These are phyloP conservation scores for Xanthoconium stramineum DNA, from an alignment of 768 basidiomycete genomes.

Conservation along the genomic window DNA sequence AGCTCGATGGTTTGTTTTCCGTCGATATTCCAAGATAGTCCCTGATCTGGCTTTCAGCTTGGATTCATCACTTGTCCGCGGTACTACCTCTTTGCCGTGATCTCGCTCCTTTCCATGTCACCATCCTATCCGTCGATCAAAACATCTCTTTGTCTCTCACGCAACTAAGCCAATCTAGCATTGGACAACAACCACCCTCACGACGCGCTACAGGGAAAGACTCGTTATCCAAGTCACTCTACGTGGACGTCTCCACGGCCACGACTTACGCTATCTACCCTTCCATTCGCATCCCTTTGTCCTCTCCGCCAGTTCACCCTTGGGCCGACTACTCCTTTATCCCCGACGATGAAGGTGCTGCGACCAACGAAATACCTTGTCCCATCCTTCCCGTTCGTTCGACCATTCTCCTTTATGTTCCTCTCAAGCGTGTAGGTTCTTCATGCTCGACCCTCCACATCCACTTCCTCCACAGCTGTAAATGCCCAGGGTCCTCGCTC, in stretches of 20 bases:
- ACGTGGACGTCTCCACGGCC: slow-evolving; percentile 35
- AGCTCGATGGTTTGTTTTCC: slow-evolving; percentile 59
- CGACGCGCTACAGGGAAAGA: slow-evolving; percentile 32
- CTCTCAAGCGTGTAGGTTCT: slow-evolving; percentile 36
- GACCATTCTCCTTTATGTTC: slow-evolving; percentile 58
- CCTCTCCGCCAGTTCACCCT: slow-evolving; percentile 33
- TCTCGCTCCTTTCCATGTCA: slow-evolving; percentile 56
- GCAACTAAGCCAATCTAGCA: slow-evolving; percentile 25
- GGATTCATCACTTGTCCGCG: slow-evolving; percentile 52
- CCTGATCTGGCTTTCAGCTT: slow-evolving; percentile 46
- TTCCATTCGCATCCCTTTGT: slow-evolving; percentile 39
- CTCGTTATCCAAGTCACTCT: slow-evolving; percentile 27
- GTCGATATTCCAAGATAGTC: slow-evolving; percentile 1
- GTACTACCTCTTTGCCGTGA: slow-evolving; percentile 37
- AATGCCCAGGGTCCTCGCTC: slow-evolving; percentile 40
- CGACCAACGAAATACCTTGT: slow-evolving; percentile 28
- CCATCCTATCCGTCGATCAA: slow-evolving; percentile 57
- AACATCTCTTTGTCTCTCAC: slow-evolving; percentile 60
- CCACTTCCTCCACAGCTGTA: slow-evolving; percentile 54
- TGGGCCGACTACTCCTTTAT: slow-evolving; percentile 29
- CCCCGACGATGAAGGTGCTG: slow-evolving; percentile 30
- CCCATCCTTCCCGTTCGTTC: slow-evolving; percentile 55
- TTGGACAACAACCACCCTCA: slow-evolving; percentile 24
- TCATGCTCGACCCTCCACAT: slow-evolving; percentile 52
- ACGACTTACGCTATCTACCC: slow-evolving; percentile 52